Base-by-base conservation (phyloP, 129 eudicot species). In the Arctium lappa region DNA sequence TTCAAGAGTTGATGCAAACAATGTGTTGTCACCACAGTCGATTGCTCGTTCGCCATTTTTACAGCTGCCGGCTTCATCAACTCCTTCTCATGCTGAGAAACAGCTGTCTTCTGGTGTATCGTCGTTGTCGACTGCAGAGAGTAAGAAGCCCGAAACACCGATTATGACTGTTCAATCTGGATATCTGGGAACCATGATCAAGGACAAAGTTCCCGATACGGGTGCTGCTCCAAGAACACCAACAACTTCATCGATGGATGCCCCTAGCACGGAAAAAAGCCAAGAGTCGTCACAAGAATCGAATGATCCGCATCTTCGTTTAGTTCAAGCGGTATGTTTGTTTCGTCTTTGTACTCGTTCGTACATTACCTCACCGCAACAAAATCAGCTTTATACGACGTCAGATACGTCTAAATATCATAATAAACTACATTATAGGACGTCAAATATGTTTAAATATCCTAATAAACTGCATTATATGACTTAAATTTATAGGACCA, bases 271-370 rank as follows among this genome's bases (percentile, higher is more conserved):
- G 0, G 75, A 76, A 63, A 50, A 65, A 33, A 6, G n/a, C 70
- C 42, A 31, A 44, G 85, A 70, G 31, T 39, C 75, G 32, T 56
- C 79, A 38, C 65, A 79, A 70, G 76, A n/a, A 44, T 44, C 18
- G 32, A 50, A 38, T 29, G 72, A 65, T 12, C 76, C 69, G 36
- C 9, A 68, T 44, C 32, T 18, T 16, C 87, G 74, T 46, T 76
- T 86, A 46, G 1, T 74, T 34, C 73, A 86, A 16, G 84, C 42
- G 82, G 89, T 88, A 40, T 0, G 83, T 76, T 78, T 56, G 16
- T 34, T n/a, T 50, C 12, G 33, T 78, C 32, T 77, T 34, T 65
- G 37, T 37, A 32, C 4, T 75, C 76, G 0, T 74, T 75, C 76
- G 0, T 74, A 13, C 48, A 36, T 32, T 33, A 72, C 44, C 39